Percentiles rank a stretch among this genome's conserved stretches.
Evolutionary conservation across 169 alveolate species (phyloP).

Genomic region (Plasmodium cynomolgi): DNA sequence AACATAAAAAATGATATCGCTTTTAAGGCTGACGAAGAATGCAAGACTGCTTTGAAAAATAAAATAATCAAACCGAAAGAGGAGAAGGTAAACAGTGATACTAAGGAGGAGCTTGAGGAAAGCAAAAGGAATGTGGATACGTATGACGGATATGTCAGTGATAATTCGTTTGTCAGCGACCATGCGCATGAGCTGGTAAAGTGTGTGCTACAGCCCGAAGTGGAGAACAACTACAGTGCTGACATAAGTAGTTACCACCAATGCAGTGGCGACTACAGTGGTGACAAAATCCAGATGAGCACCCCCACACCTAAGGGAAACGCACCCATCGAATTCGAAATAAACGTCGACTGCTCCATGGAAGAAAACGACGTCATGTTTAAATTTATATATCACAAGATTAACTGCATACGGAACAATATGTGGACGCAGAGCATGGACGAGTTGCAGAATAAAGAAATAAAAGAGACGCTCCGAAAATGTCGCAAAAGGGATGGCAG

Average conservation of each 20-base stretch:
- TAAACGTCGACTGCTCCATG: not conserved
- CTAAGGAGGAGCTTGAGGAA: conserved; percentile 3
- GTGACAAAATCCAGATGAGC: not conserved
- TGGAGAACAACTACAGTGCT: not conserved
- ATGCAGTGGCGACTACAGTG: not conserved
- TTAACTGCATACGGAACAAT: conserved; percentile 42
- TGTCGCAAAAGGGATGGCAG: not conserved
- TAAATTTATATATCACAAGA: conserved; percentile 36
- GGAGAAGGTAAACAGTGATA: not conserved
- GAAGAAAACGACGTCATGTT: conserved; percentile 20
- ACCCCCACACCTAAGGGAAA: not conserved
- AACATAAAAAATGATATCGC: not conserved
- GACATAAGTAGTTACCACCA: not conserved
- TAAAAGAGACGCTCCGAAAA: not conserved
- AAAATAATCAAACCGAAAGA: not conserved
- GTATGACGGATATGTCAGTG: conserved; percentile 14
- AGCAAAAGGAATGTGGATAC: not conserved
- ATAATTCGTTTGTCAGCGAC: conserved; percentile 46
- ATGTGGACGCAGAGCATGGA: conserved; percentile 42
- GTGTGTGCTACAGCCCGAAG: not conserved
- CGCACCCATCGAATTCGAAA: conserved; percentile 28
- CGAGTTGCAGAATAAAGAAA: conserved; percentile 44
- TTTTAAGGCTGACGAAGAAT: not conserved
- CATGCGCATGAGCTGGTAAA: conserved; percentile 14
- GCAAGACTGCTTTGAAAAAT: not conserved